A percentile compares a stretch with the other conserved stretches of the same genome.
Conservation (phyloP, 176 grass and related monocot species). For the Oryza australiensis region DNA sequence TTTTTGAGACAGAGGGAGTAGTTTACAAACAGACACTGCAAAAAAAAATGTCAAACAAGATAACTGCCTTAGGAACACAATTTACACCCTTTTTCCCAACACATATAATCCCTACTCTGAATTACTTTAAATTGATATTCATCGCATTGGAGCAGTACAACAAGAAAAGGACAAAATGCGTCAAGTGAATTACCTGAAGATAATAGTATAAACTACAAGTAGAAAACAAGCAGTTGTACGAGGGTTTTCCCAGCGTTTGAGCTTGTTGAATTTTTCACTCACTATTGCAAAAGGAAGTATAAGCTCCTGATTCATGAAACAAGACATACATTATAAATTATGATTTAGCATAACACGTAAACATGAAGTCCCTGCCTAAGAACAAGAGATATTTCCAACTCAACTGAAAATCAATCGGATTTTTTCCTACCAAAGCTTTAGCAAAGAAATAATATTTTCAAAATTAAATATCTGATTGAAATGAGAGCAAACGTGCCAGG, state of each 20-base stretch:
- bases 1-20: too few species aligned
- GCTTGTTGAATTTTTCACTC: constrained; percentile 73
- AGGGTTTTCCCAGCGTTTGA: constrained; percentile 81
- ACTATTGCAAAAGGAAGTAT: constrained; percentile 84
- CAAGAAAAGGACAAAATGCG: constrained; percentile 24
- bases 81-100: background rate
- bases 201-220: constrained; percentile 62
- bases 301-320: constrained; percentile 69
- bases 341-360: constrained; percentile 9
- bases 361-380: background rate
- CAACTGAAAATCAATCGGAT: background rate
- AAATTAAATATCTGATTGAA: constrained; percentile 1
- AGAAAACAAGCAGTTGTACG: constrained; percentile 75
- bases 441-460: background rate
- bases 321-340: constrained; percentile 23
- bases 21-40: constrained; percentile 11
- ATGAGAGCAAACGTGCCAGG: background rate
- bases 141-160: background rate
- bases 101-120: constrained; percentile 10
- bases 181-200: constrained; percentile 65
- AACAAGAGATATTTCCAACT: background rate
- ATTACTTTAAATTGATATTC: constrained; percentile 7
- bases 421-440: background rate
- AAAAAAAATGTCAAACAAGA: background rate
- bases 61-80: background rate